A percentile compares a stretch with the other conserved stretches of the same genome.
phyloP scores from a whole-genome alignment of 2,329 filamentous ascomycete genomes.

The Botryosphaeria dothidea region DNA sequence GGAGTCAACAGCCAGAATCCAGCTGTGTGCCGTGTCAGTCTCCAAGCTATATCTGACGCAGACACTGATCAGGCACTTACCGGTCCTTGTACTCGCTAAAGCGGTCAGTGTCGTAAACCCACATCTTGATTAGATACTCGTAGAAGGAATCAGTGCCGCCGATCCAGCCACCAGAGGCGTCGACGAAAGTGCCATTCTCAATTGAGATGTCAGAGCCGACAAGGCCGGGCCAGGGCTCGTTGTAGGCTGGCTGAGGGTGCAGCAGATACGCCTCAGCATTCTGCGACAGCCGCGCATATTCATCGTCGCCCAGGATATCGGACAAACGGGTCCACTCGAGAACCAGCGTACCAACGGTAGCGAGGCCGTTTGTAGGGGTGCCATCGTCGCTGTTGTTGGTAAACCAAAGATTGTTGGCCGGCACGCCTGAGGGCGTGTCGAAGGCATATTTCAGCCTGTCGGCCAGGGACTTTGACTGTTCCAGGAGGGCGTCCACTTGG shows the following conservation, averaged over 20 bases:
- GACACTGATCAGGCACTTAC: slow-evolving; percentile 12
- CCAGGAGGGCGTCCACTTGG: slow-evolving; percentile 61
- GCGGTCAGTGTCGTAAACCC: slow-evolving; percentile 68
- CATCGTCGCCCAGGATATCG: slow-evolving; percentile 68
- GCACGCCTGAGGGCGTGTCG: slow-evolving; percentile 72
- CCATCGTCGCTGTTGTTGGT: slow-evolving; percentile 52
- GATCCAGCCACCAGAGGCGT: slow-evolving; percentile 72
- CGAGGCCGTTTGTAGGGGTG: slow-evolving; percentile 66
- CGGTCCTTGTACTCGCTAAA: slow-evolving; percentile 69
- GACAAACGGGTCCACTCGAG: slow-evolving; percentile 83
- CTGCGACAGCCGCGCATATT: slow-evolving; percentile 67
- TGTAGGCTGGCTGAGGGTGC: slow-evolving; percentile 60
- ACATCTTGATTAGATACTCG: slow-evolving; percentile 92
- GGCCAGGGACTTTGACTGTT: slow-evolving; percentile 68
- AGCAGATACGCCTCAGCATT: slow-evolving; percentile 71
- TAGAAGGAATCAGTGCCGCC: slow-evolving; percentile 81
- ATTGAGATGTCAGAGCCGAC: slow-evolving; percentile 69
- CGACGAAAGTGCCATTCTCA: slow-evolving; percentile 64
- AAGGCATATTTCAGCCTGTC: slow-evolving; percentile 77
- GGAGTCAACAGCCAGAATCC: slow-evolving; percentile 74
- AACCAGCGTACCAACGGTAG: slow-evolving; percentile 74
- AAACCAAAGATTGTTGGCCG: slow-evolving; percentile 68
- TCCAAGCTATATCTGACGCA: no score
- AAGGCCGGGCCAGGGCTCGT: slow-evolving; percentile 75
- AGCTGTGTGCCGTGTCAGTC: slow-evolving; percentile 40